Evolutionary conservation across 306 rosid genomes (phyloP).

Genomic region (Lupinus albus): DNA sequence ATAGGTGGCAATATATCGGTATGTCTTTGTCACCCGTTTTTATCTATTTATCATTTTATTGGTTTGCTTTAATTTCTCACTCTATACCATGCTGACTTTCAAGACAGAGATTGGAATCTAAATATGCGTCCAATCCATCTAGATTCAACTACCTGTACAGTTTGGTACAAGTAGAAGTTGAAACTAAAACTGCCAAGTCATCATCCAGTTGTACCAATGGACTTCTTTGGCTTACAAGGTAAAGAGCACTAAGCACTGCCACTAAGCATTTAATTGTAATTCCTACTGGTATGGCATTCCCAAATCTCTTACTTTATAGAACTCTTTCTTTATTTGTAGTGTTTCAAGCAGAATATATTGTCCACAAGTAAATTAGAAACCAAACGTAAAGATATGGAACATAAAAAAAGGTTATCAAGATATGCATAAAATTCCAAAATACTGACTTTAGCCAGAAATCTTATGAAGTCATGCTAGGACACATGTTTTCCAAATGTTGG

Average conservation of each 20-base stretch:
- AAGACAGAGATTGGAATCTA: slow-evolving; percentile 84
- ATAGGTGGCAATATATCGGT: slow-evolving; percentile 91
- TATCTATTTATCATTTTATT: not conserved
- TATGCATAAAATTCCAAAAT: not conserved
- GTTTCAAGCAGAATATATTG: not conserved
- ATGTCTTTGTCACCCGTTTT: slow-evolving; percentile 33
- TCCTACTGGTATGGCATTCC: slow-evolving; percentile 33
- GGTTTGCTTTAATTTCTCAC: slow-evolving; percentile 32
- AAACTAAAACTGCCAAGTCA: slow-evolving; percentile 71
- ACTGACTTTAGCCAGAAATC: slow-evolving; percentile 9
- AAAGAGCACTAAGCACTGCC: slow-evolving; percentile 11
- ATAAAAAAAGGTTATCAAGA: not conserved
- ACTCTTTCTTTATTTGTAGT: slow-evolving; percentile 14
- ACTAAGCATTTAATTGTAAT: slow-evolving; percentile 24
- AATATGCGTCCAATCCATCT: slow-evolving; percentile 60
- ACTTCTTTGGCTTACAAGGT: slow-evolving; percentile 99
- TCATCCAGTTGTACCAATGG: slow-evolving; percentile 98
- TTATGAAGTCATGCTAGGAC: not conserved
- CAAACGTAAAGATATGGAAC: not conserved
- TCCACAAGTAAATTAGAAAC: not conserved
- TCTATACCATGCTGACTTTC: slow-evolving; percentile 38
- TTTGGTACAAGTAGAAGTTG: slow-evolving; percentile 82
- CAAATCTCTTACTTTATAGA: not conserved
- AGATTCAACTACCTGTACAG: slow-evolving; percentile 68
- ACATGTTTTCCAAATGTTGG: slow-evolving; percentile 17